Base-by-base conservation (phyloP, 2,329 filamentous ascomycete species). In the Epicoccum sorghinum region DNA sequence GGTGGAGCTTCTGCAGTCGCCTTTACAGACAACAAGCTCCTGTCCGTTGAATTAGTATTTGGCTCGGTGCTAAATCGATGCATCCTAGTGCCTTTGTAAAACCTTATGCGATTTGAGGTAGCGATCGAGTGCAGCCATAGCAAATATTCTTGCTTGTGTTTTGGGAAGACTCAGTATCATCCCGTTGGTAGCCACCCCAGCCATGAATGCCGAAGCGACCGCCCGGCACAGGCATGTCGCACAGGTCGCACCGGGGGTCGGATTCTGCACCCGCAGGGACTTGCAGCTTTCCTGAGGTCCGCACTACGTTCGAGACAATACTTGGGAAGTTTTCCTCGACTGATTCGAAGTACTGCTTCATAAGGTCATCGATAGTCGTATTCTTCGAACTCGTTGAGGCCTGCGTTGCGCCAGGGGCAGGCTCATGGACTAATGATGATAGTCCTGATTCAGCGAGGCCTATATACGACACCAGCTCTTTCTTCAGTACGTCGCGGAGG, bases 301-400 rank as follows among this genome's bases (percentile, higher is more conserved):
- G 86, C 4, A 97, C 93, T 8, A 99, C 95, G 71, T 99, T 99
- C 29, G 93, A 89, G 62, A 99, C 93, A 51, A 98, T 91, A 50
- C 90, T 91, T 3, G 93, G 90, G 68, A 96, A 97, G 55, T 89
- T 89, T 61, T 86, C 85, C 71, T 96, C 93, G 13, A 96, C 91
- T 36, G 86, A 88, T 61, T 86, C 85, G 68, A 99, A 96, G 73
- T 97, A 99, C 52, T 91, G 87, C 53, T 82, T 79, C 88, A 98
- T 93, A 48, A 99, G 83, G 63, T 93, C 89, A 69, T 97, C 92
- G 66, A 99, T 97, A 40, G 91, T 96, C 40, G 91, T 83, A 61
- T 91, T 88, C 69, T 88, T 90, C 62, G 89, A 86, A 29, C 84
- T 89, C 75, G 69, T 89, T 0, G 71, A 71, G 7, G 74, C 71